A percentile compares a stretch with the other conserved stretches of the same genome.
phyloP scores from a whole-genome alignment of 768 basidiomycete species.

The Tricholoma furcatifolium region DNA sequence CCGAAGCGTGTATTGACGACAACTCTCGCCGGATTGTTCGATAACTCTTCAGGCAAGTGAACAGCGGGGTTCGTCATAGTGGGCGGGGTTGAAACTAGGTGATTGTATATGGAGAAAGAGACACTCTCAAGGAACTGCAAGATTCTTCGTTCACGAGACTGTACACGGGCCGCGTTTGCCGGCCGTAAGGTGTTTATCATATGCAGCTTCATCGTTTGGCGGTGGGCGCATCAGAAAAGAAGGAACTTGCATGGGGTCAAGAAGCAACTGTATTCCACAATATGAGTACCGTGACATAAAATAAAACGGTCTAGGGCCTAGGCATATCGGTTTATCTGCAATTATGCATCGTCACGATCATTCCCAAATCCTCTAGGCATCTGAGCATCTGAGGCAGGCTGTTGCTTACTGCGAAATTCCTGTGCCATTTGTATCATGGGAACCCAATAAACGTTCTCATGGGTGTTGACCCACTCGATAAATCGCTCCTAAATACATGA shows the following conservation, averaged over 20 bases:
- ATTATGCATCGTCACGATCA: background rate
- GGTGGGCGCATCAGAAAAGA: too few relatives aligned
- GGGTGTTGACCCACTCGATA: constrained; percentile 72
- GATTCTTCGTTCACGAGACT: too few relatives aligned
- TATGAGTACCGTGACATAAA: too few relatives aligned
- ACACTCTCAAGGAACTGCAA: too few relatives aligned
- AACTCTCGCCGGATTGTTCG: constrained; percentile 37
- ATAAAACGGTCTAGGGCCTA: too few relatives aligned
- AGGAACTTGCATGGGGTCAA: too few relatives aligned
- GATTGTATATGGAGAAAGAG: too few relatives aligned
- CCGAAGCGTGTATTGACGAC: constrained; percentile 56
- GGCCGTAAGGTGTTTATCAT: too few relatives aligned
- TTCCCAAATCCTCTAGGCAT: constrained; percentile 43
- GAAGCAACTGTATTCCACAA: too few relatives aligned
- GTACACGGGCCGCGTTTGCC: too few relatives aligned
- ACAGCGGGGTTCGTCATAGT: constrained; percentile 10
- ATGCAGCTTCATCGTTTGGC: too few relatives aligned
- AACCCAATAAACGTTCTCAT: constrained; percentile 69
- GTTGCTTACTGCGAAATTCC: constrained; percentile 55
- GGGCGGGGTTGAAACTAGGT: background rate
- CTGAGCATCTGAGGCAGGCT: constrained; percentile 45
- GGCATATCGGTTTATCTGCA: too few relatives aligned
- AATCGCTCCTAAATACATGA: constrained; percentile 51
- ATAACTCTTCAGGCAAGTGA: constrained; percentile 61
- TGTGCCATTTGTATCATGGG: constrained; percentile 67